Evolutionary conservation across 768 basidiomycete species (phyloP).

Genomic region (Asterophora lycoperdoides): DNA sequence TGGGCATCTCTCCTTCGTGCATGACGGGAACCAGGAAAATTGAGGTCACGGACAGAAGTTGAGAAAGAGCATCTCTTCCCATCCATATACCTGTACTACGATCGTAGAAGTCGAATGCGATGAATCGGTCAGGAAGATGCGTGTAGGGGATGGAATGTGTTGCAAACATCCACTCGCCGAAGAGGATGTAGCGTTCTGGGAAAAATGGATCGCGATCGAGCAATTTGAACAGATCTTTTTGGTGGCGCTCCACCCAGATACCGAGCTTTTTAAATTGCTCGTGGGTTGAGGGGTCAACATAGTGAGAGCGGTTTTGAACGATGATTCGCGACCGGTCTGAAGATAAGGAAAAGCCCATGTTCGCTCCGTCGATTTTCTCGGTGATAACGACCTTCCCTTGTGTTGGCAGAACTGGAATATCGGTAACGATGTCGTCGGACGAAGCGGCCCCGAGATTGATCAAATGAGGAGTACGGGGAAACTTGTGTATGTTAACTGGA

Average conservation of each 20-base stretch:
- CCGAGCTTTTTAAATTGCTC: slow-evolving; percentile 59
- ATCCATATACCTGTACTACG: slow-evolving; percentile 39
- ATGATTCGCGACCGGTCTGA: slow-evolving; percentile 40
- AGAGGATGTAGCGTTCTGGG: slow-evolving; percentile 54
- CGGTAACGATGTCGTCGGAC: slow-evolving; percentile 45
- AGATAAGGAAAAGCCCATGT: slow-evolving; percentile 61
- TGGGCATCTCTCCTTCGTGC: slow-evolving; percentile 38
- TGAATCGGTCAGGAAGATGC: slow-evolving; percentile 48
- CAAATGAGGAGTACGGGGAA: slow-evolving; percentile 58
- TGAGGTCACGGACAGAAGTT: slow-evolving; percentile 32
- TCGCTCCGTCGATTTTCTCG: slow-evolving; percentile 65
- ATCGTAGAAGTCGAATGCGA: slow-evolving; percentile 60
- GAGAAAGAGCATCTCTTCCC: slow-evolving; percentile 31
- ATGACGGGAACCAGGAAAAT: slow-evolving; percentile 43
- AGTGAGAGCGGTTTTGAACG: slow-evolving; percentile 63
- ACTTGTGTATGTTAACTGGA: slow-evolving; percentile 44
- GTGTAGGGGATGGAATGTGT: slow-evolving; percentile 60
- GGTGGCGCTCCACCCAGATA: slow-evolving; percentile 48
- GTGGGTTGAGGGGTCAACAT: slow-evolving; percentile 49
- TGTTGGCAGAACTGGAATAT: slow-evolving; percentile 17
- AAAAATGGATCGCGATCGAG: slow-evolving; percentile 49
- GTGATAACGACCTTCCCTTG: slow-evolving; percentile 44
- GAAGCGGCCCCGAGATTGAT: slow-evolving; percentile 55
- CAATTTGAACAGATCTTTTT: slow-evolving; percentile 36
- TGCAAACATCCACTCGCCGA: slow-evolving; percentile 61